Base-by-base conservation (phyloP, 768 basidiomycete genomes). In the Cyclocybe aegerita region DNA sequence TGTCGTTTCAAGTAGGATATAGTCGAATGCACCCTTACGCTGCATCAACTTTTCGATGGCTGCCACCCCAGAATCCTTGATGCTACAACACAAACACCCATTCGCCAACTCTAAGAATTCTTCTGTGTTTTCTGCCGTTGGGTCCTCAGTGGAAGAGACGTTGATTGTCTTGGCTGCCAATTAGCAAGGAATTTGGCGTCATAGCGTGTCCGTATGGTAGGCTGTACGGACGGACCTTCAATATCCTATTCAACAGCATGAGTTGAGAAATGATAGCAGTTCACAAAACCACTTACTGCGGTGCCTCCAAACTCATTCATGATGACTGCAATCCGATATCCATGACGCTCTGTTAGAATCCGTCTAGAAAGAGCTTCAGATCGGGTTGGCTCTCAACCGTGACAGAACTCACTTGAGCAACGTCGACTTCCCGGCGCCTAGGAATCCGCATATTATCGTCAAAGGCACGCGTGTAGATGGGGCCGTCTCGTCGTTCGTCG, bases 301-400 rank as follows among this genome's bases (percentile, higher is more conserved):
- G 94, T 94, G 64, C 97, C 94, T 7, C 93, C 96, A 64, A 98
- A 98, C 68, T 95, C 93, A 62, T 96, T 97, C 92, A 97, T 94
- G 55, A 96, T 97, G 15, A 99, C 96, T 4, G 96, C 96, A 49
- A 99, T 97, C 34, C 90, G 83, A 63, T 94, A 93, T 3, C 96
- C 95, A 78, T 98, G 96, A 35, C 85, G 78, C 62, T 93, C 93
- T 9, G 90, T 96, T 53, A 98, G 72, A 59, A 98, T 95, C 31
- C 94, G 86, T 58, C 86, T 90, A 55, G 11, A 43, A 32, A 39
- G 51, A 50, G 11, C 31, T 43, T 40, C 30, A 52, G n/a, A 40
- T 43, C 37, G 31, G 12, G 12, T 17, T 34, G 43, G 23, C 5
- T 23, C 10, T n/a, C 14, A 49, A 15, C 34, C 39, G 32, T 3